A percentile compares a stretch with the other conserved stretches of the same genome.
Conservation (phyloP, 139 green algal genomes). For the Marvania coccoides region DNA sequence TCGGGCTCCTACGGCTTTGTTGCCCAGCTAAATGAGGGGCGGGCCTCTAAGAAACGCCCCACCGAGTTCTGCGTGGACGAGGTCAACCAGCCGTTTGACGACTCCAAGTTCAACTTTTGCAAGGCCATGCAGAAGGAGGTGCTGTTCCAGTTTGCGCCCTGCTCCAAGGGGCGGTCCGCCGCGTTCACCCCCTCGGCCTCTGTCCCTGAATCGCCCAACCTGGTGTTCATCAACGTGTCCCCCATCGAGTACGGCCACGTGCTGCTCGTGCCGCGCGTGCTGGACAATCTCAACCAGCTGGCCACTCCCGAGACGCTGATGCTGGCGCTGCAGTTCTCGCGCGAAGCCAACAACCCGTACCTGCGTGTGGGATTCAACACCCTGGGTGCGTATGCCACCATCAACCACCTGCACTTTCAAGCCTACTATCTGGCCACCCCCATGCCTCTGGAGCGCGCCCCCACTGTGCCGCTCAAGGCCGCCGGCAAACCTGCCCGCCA, state of each 20-base stretch:
- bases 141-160: conserved; percentile 80
- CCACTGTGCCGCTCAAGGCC: conserved; percentile 38
- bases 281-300: conserved; percentile 56
- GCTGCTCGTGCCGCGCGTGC: conserved; percentile 85
- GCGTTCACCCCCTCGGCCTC: conserved; percentile 3
- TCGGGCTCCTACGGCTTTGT: conserved; percentile 77
- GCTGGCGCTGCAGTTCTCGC: conserved; percentile 83
- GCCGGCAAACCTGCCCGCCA: not conserved
- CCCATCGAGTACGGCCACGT: conserved; percentile 99
- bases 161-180: not conserved
- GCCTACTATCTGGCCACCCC: conserved; percentile 64
- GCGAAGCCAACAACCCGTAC: conserved; percentile 79
- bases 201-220: conserved; percentile 45
- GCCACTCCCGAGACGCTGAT: conserved; percentile 53
- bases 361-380: conserved; percentile 95
- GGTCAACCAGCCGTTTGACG: conserved; percentile 83
- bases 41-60: conserved; percentile 89
- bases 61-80: conserved; percentile 95
- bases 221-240: conserved; percentile 96
- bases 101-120: conserved; percentile 96
- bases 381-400: conserved; percentile 93
- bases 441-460: conserved; percentile 80
- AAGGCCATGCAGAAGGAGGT: conserved; percentile 90
- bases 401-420: conserved; percentile 99
- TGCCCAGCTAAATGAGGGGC: conserved; percentile 93